These are phyloP conservation scores for Phlebiopsis gigantea DNA, from an alignment of 768 basidiomycete species.

Conservation along the genomic window DNA sequence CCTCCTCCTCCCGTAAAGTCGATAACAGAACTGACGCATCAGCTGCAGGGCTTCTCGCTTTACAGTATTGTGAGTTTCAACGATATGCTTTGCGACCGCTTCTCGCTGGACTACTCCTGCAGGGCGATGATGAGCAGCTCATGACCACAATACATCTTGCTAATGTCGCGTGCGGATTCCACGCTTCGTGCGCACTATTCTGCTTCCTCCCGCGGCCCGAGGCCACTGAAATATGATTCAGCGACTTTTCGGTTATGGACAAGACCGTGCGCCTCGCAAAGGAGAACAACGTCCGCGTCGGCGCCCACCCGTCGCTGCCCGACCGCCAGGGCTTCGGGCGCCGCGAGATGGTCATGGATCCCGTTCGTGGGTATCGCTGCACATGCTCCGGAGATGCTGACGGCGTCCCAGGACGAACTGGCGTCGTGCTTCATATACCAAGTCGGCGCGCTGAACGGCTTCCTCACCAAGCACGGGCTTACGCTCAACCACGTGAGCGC, in stretches of 20 bases:
- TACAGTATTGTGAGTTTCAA: constrained; percentile 22
- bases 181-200: constrained; percentile 44
- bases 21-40: neutral
- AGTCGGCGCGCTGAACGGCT: constrained; percentile 59
- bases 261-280: constrained; percentile 56
- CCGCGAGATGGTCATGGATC: constrained; percentile 57
- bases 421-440: constrained; percentile 57
- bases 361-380: constrained; percentile 30
- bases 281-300: constrained; percentile 47
- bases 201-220: neutral
- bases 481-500: constrained; percentile 49
- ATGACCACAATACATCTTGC: constrained; percentile 33
- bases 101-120: neutral
- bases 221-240: constrained; percentile 14
- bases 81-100: neutral
- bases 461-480: constrained; percentile 48
- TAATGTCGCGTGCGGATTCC: constrained; percentile 62
- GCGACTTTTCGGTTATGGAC: constrained; percentile 64
- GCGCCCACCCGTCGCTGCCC: constrained; percentile 62
- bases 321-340: constrained; percentile 64
- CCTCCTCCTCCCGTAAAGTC: no score
- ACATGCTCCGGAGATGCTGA: neutral
- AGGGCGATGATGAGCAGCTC: constrained; percentile 28
- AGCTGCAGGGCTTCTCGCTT: constrained; percentile 23
- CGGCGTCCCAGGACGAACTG: constrained; percentile 48